Conservation (phyloP, 768 basidiomycete species). For the Mycena leptocephala region DNA sequence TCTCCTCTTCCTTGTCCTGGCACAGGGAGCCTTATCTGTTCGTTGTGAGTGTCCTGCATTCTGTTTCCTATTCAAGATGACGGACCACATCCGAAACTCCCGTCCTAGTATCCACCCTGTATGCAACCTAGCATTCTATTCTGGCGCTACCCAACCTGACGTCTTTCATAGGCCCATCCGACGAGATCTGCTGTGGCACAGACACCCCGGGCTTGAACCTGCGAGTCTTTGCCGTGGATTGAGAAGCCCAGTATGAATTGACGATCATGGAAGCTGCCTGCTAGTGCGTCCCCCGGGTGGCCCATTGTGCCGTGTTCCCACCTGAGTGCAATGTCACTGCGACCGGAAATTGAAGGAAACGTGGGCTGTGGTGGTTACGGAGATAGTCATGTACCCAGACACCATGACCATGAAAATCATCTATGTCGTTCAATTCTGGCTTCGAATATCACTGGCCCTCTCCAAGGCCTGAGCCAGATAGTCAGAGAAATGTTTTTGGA, state of each 20-base stretch:
- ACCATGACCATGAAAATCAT: no score
- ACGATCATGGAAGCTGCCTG: background rate
- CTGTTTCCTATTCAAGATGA: background rate
- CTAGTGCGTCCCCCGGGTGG: background rate
- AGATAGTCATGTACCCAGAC: no score
- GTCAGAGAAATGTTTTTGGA: no score
- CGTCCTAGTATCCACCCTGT: background rate
- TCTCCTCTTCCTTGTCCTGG: background rate
- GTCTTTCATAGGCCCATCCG: background rate
- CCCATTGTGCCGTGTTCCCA: background rate
- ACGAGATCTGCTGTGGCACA: background rate
- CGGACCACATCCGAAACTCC: background rate
- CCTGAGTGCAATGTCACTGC: background rate
- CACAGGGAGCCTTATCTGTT: background rate
- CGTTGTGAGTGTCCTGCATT: background rate
- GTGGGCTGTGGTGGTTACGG: background rate
- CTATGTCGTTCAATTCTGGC: no score
- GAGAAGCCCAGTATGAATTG: background rate
- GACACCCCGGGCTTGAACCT: background rate
- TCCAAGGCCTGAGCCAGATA: no score
- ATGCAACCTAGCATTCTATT: background rate
- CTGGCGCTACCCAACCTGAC: background rate
- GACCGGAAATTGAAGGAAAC: background rate
- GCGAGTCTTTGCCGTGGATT: background rate
- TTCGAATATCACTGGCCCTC: no score